Evolutionary conservation across 345 rosid species (phyloP), one percentile per base, ranked within the genome.

Genomic region (Gossypium longicalyx): DNA sequence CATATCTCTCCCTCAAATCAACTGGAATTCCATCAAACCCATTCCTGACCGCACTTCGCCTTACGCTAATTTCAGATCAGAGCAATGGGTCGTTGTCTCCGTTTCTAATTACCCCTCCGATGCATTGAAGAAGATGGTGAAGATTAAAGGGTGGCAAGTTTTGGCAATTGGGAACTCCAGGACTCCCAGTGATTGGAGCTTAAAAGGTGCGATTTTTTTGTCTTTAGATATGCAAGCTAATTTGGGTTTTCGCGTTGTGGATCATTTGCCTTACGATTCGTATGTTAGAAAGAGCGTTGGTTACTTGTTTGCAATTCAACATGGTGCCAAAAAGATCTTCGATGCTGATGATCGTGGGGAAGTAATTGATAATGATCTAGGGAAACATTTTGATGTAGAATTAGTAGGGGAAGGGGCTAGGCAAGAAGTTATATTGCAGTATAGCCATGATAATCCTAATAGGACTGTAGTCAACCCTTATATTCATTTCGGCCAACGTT

Each of bases 311-410:
- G 99, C 99, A 2, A 89, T 95, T 72, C 99, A 95, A 72, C 97
- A 95, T 11, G 99, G 98, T 59, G 99, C 97, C 0, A 91, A 90
- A 83, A 93, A 88, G 85, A 93, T 95, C 81, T 93, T 89, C 11
- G 99, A 95, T 64, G 88, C 92, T 2, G 99, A 95, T 78, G 97
- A 93, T 83, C 93, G 97, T 4, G 98, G 90, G 9, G 93, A 93
- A 80, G 93, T 95, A 72, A 88, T 95, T 60, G 97, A 78, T 67
- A 91, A 84, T 51, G 92, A 93, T 90, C 77, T 95, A 68, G 93
- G 97, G 72, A 91, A 84, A 77, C 88, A 90, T 87, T 95, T 95
- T 69, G 99, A 95, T 83, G 97, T 93, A 5, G 98, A 93, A 67
- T 84, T 95, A 59, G 80, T 86, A 9, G 98, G 99, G 44, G 90